A percentile compares a stretch with the other conserved stretches of the same genome.
Conservation (phyloP, 352 stramenopile genomes). For the Pythium graminicola region DNA sequence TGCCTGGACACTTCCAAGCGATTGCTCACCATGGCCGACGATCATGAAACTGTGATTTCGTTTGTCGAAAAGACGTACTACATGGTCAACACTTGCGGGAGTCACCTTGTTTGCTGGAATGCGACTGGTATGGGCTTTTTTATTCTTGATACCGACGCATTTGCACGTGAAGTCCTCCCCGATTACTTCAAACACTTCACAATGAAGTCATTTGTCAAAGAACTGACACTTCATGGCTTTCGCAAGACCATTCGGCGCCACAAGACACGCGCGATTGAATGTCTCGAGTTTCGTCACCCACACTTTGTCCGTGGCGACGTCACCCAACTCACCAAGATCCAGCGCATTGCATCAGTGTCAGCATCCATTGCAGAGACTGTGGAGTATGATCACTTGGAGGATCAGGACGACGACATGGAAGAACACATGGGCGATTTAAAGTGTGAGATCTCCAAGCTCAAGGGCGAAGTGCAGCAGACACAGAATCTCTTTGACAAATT, state of each 20-base stretch:
- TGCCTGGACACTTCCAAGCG: background rate
- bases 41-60: constrained; percentile 1
- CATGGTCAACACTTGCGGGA: constrained; percentile 17
- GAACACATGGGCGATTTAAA: constrained; percentile 8
- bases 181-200: constrained; percentile 52
- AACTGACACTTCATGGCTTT: constrained; percentile 64
- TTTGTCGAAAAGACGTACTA: constrained; percentile 20
- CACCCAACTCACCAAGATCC: constrained; percentile 22
- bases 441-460: constrained; percentile 11
- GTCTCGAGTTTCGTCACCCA: constrained; percentile 41
- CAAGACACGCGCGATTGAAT: constrained; percentile 13
- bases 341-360: background rate
- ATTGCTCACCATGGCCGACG: background rate
- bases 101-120: constrained; percentile 16
- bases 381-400: too few relatives aligned
- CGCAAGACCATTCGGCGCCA: constrained; percentile 18
- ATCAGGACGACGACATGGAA: background rate
- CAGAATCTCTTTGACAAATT: constrained; percentile 20
- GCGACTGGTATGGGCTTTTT: constrained; percentile 19
- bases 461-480: constrained; percentile 17
- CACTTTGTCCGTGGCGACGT: constrained; percentile 29
- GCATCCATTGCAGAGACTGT: too few relatives aligned
- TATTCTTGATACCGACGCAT: constrained; percentile 16
- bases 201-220: constrained; percentile 39
- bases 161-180: constrained; percentile 28